These are phyloP conservation scores for Heterobasidion annosum DNA, from an alignment of 1,284 basidiomycete species.

Conservation along the genomic window DNA sequence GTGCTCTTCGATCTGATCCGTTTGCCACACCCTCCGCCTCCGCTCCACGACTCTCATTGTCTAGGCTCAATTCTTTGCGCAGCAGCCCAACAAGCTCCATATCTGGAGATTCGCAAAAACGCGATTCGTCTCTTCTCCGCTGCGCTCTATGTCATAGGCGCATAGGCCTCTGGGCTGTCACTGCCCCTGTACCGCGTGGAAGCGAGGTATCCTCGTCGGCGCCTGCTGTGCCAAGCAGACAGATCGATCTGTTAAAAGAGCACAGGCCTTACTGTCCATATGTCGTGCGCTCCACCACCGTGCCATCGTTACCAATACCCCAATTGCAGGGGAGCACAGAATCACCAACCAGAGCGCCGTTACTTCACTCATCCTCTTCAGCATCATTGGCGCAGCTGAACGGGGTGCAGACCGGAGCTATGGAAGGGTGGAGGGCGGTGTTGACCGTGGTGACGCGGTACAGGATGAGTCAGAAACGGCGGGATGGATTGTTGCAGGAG, in stretches of 20 bases:
- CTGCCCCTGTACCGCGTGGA: constrained; percentile 14
- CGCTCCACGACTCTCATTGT: constrained; percentile 8
- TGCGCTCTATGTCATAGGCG: constrained; percentile 67
- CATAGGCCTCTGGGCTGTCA: constrained; percentile 69
- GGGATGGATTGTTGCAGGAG: constrained; percentile 23
- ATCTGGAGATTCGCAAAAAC: constrained; percentile 14
- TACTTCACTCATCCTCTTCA: constrained; percentile 12
- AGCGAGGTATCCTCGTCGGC: constrained; percentile 6
- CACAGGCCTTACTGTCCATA: constrained; percentile 79
- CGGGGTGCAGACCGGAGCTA: constrained; percentile 17
- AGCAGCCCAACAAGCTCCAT: constrained; percentile 7
- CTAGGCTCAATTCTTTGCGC: constrained; percentile 1
- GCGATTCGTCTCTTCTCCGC: constrained; percentile 45
- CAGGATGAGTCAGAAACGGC: constrained; percentile 49
- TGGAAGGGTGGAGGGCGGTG: constrained; percentile 77
- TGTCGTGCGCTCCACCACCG: constrained; percentile 55
- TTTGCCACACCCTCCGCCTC: constrained; percentile 14
- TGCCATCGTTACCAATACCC: constrained; percentile 46
- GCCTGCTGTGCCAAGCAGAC: constrained; percentile 29
- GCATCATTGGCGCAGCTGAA: constrained; percentile 19
- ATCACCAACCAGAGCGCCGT: constrained; percentile 10
- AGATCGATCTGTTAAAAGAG: constrained; percentile 67
- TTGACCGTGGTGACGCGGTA: constrained; percentile 56
- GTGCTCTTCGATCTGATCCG: constrained; percentile 4
- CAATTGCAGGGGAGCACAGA: constrained; percentile 14